Percentiles rank a stretch among this genome's conserved stretches.
These are phyloP conservation scores for Arctium lappa DNA, from an alignment of 129 eudicot genomes.

Conservation along the genomic window DNA sequence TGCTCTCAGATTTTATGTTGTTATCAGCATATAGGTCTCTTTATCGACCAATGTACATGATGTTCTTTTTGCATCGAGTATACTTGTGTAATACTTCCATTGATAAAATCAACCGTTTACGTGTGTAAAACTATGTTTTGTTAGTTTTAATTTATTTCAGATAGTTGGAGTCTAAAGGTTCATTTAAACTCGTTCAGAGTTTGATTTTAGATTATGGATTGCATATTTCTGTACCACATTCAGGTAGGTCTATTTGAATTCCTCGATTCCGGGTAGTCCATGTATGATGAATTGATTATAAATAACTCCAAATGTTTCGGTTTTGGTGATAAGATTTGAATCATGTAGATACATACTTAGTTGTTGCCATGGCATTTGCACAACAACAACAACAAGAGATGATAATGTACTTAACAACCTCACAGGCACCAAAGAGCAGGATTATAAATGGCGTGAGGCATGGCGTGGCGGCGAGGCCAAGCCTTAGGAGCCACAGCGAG, in stretches of 20 bases:
- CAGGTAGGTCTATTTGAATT: constrained; percentile 1
- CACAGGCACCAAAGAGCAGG: constrained; percentile 84
- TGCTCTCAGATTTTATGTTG: neutral
- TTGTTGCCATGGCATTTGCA: constrained; percentile 76
- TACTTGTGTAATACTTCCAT: too few species aligned
- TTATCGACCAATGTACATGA: neutral
- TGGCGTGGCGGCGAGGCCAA: too few species aligned
- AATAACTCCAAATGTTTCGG: neutral
- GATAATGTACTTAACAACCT: constrained; percentile 75
- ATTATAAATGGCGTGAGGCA: too few species aligned
- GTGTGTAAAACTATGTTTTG: neutral
- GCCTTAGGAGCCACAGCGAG: too few species aligned
- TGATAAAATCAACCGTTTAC: too few species aligned
- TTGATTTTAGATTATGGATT: neutral
- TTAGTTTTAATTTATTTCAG: neutral
- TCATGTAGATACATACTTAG: constrained; percentile 7
- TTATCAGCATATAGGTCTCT: neutral
- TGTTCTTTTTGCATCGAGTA: neutral
- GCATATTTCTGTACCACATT: neutral
- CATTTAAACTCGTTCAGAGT: neutral
- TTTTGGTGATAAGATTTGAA: constrained; percentile 4
- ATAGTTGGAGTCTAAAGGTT: neutral
- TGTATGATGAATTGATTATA: neutral
- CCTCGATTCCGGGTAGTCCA: neutral
- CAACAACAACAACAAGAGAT: constrained; percentile 93